Conservation (phyloP, 129 eudicot genomes). For the sunflower (Helianthus annuus) region HanXRQr2.0-SUNRISE NC_035443.2:140506357-140506856, state of each 20-base stretch:
- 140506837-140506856: constrained; percentile 95
- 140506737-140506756: constrained; percentile 1
- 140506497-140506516: too few relatives aligned
- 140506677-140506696: not conserved
- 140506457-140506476: too few relatives aligned
- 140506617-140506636: not conserved
- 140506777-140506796: constrained; percentile 71
- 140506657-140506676: not conserved
- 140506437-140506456: too few relatives aligned
- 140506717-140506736: not conserved
- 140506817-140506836: constrained; percentile 99
- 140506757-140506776: not conserved
- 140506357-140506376: too few relatives aligned
- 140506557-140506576: too few relatives aligned
- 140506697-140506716: not conserved
- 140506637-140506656: not conserved
- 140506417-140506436: too few relatives aligned
- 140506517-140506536: too few relatives aligned
- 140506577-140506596: not conserved
- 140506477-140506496: too few relatives aligned
- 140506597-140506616: not conserved
- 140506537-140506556: too few relatives aligned
- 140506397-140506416: too few relatives aligned
- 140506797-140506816: constrained; percentile 94
- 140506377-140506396: too few relatives aligned